Evolutionary conservation across 164 flowering plant genomes (phyloP).

Genomic region (Magnolia kwangsiensis): DNA sequence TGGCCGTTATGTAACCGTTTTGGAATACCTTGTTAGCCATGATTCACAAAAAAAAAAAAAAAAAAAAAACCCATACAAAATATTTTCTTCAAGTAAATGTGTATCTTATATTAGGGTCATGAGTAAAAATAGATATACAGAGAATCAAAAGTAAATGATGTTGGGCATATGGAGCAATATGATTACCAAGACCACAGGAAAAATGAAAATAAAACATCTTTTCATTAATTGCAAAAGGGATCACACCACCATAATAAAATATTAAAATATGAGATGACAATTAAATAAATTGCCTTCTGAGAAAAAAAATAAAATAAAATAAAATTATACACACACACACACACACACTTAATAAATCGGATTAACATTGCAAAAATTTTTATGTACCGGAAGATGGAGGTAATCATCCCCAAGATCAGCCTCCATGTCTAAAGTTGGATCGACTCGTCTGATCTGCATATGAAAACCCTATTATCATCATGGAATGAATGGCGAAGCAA

Average conservation of each 20-base stretch:
- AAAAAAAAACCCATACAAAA: too few species aligned
- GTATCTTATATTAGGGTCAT: too few species aligned
- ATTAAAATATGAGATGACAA: not conserved
- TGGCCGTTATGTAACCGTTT: too few species aligned
- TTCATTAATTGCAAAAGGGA: not conserved
- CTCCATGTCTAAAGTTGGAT: conserved; percentile 94
- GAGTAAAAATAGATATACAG: too few species aligned
- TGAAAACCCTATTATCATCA: not conserved
- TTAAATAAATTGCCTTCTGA: not conserved
- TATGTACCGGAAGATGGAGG: conserved; percentile 80
- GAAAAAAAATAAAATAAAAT: too few species aligned
- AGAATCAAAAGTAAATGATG: too few species aligned
- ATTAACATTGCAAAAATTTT: not conserved
- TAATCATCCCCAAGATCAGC: conserved; percentile 96
- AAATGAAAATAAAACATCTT: too few species aligned
- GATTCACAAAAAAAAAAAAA: too few species aligned
- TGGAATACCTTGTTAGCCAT: too few species aligned
- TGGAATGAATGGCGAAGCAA: conserved; percentile 1
- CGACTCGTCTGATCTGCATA: conserved; percentile 81
- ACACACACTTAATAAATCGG: not conserved
- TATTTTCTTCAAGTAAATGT: too few species aligned
- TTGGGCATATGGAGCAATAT: too few species aligned
- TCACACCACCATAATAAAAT: not conserved
- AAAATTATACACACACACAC: too few species aligned
- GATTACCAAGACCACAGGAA: not conserved